Percentiles rank a stretch among this genome's conserved stretches.
Conservation (phyloP, 129 eudicot genomes). For the Artemisia argyi region DNA sequence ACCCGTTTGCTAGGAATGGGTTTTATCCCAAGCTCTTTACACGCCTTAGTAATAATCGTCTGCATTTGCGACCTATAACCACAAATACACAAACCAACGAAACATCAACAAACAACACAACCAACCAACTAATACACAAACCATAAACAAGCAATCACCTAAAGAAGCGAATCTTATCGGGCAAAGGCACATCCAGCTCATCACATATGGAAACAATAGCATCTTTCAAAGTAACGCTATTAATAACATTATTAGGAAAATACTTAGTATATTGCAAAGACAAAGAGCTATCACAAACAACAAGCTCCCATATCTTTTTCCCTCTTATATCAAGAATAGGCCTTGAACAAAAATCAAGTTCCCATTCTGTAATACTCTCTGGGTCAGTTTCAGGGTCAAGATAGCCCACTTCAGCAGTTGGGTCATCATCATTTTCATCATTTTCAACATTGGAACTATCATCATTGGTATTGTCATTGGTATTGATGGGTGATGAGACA, state of each 20-base stretch:
- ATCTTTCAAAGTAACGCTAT: slow-evolving; percentile 83
- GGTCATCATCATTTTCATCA: slow-evolving; percentile 65
- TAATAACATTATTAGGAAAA: slow-evolving; percentile 92
- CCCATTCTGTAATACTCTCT: slow-evolving; percentile 83
- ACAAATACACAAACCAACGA: slow-evolving; percentile 8
- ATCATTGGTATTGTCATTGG: slow-evolving; percentile 21
- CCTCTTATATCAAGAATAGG: slow-evolving; percentile 98
- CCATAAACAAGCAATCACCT: slow-evolving; percentile 43
- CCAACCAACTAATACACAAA: not conserved
- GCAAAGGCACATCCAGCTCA: slow-evolving; percentile 89
- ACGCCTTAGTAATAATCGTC: slow-evolving; percentile 90
- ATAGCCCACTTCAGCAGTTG: slow-evolving; percentile 77
- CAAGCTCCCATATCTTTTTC: slow-evolving; percentile 96
- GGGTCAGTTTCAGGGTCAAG: slow-evolving; percentile 88
- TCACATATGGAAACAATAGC: slow-evolving; percentile 76
- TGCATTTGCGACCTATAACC: slow-evolving; percentile 89
- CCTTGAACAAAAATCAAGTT: slow-evolving; percentile 91
- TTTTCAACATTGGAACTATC: slow-evolving; percentile 45
- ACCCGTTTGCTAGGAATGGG: slow-evolving; percentile 97
- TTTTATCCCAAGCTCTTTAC: slow-evolving; percentile 84
- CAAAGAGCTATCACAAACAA: slow-evolving; percentile 81
- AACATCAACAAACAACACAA: not conserved
- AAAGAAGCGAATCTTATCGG: slow-evolving; percentile 75
- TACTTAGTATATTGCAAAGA: slow-evolving; percentile 93
- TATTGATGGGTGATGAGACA: slow-evolving; percentile 46